Evolutionary conservation across 1,284 basidiomycete species (phyloP), one percentile per base, ranked within the genome.

Genomic region (Clitocybe nebularis): DNA sequence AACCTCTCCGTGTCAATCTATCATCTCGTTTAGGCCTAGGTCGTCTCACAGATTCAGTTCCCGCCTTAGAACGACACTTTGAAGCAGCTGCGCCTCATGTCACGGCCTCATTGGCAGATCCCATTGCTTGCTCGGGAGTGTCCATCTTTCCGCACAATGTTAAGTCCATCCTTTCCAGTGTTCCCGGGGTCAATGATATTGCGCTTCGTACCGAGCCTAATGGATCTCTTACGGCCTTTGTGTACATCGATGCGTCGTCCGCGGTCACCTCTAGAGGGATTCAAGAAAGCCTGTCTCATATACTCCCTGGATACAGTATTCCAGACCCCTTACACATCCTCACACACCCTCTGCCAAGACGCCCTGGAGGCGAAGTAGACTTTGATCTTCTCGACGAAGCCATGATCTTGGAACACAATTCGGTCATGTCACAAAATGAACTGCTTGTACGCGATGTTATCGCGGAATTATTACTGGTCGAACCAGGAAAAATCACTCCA

Each of bases 1-100:
- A 72, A 52, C 67, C 69, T 19, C 54, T 72, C 13, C 64, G 70
- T 11, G 71, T 71, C 52, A 67, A 66, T 44, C 56, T 72, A 21
- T 58, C 66, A 19, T 59, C 60, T 35, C 66, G 71, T 1, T 58
- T 72, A 8, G 63, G 60, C 3, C 53, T 74, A n/a, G 62, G 61
- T 4, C 46, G 55, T 45, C 54, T 69, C 28, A 54, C 60, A 24
- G 69, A 72, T 45, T 49, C 48, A 2, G 54, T 63, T 3, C 63
- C 69, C 4, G 32, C 53, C 1, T 44, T 69, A 7, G 51, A 57
- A 11, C 61, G 70, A 6, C 71, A 74, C 51, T 71, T 64, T 46
- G 64, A 72, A 39, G 70, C 70, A 3, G 47, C 39, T 3, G 54
- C 58, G 6, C 67, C 68, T 5, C 45, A 55, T 39, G 56, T 56